A percentile compares a stretch with the other conserved stretches of the same genome.
phyloP scores from a whole-genome alignment of 1,284 basidiomycete species.

The Earliella scabrosa region DNA sequence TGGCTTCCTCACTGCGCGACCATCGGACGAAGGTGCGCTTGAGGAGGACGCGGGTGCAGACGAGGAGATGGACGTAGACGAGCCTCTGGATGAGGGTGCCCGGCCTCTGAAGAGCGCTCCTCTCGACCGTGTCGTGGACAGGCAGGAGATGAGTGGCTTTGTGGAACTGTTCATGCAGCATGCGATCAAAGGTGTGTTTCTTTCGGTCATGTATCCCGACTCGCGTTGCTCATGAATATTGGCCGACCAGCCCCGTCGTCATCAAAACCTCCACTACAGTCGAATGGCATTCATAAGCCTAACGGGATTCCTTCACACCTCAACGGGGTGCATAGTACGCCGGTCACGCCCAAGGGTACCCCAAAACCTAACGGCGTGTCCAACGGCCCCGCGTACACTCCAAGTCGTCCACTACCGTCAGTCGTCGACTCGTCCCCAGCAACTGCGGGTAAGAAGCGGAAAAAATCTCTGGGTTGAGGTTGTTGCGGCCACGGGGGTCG shows the following conservation, averaged over 20 bases:
- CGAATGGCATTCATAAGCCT: constrained; percentile 30
- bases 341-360: constrained; percentile 13
- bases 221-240: constrained; percentile 1
- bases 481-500: no score
- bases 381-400: constrained; percentile 21
- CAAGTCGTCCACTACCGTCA: constrained; percentile 22
- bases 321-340: constrained; percentile 25
- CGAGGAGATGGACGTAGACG: constrained; percentile 51
- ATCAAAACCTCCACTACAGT: constrained; percentile 9
- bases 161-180: constrained; percentile 54
- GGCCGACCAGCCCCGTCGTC: constrained; percentile 10
- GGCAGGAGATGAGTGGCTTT: constrained; percentile 52
- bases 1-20: constrained; percentile 55
- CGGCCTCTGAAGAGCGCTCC: constrained; percentile 29
- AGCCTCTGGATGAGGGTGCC: constrained; percentile 35
- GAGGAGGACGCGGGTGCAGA: constrained; percentile 30
- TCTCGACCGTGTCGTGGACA: constrained; percentile 44
- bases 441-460: constrained; percentile 41
- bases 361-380: constrained; percentile 26
- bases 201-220: no score
- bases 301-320: constrained; percentile 26
- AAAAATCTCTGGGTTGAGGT: constrained; percentile 37
- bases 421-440: constrained; percentile 27
- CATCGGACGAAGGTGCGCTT: constrained; percentile 26
- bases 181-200: constrained; percentile 48